These are phyloP conservation scores for Umbelopsis sp. DNA, from an alignment of 371 early-diverging fungal species.

Conservation along the genomic window DNA sequence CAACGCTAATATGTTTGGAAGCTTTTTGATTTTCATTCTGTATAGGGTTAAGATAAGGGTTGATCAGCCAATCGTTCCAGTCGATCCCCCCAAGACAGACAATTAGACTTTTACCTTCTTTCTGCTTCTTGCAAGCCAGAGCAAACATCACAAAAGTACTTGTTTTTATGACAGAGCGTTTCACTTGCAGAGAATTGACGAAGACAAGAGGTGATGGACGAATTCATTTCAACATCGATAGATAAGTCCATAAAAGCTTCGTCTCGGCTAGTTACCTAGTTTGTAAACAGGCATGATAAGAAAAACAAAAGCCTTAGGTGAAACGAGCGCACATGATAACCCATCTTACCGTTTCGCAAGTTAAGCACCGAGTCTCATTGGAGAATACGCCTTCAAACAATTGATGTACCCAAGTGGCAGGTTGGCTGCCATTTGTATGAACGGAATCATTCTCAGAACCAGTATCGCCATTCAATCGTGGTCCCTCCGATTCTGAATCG, in stretches of 20 bases:
- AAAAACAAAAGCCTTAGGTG: neutral
- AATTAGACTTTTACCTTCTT: constrained; percentile 60
- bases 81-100: neutral
- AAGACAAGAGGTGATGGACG: constrained; percentile 90
- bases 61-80: neutral
- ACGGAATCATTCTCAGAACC: constrained; percentile 21
- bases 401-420: constrained; percentile 91
- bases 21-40: constrained; percentile 93
- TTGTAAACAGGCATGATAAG: neutral
- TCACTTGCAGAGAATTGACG: constrained; percentile 94
- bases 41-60: neutral
- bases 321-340: neutral
- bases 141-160: constrained; percentile 96
- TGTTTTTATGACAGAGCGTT: constrained; percentile 92
- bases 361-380: constrained; percentile 95
- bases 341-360: constrained; percentile 85
- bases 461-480: constrained; percentile 17
- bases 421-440: constrained; percentile 23
- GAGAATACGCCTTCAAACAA: constrained; percentile 94
- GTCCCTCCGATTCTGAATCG: neutral
- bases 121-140: constrained; percentile 96
- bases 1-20: constrained; percentile 93
- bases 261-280: constrained; percentile 88
- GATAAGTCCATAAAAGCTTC: constrained; percentile 96
- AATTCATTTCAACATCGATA: constrained; percentile 94